Base-by-base conservation (phyloP, 768 basidiomycete species). In the Plicaturopsis crispa region DNA sequence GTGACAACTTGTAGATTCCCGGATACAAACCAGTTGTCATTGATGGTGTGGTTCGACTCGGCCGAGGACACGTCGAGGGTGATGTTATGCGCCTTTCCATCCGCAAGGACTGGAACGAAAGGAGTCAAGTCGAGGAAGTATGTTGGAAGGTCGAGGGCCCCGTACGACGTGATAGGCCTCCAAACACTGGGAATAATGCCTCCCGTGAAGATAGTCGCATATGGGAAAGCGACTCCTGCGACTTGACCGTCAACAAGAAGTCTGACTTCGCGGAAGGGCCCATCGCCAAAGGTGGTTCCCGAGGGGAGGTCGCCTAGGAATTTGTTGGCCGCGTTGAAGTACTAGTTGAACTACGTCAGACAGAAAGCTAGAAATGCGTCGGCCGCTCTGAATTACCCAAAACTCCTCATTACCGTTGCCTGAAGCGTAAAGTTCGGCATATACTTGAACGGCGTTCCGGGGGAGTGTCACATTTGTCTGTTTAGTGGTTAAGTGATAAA, bases 51-150 rank as follows among this genome's bases (percentile, higher is more conserved):
- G 48, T 80, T 66, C 5, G 54, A 48, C 54, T 89, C 80, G 13
- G 78, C 77, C 4, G 85, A 85, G 16, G 67, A 72, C 31, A 89
- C 78, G 49, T 90, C 79, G 31, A 91, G 65, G 37, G 78, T 72
- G 50, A 89, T 70, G 33, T 65, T 78, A 54, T 88, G 88, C 16
- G 77, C 63, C n/a, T 71, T 54, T 3, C 79, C 78, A 40, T 84
- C 83, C 0, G 77, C 68, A 24, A 89, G 66, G 14, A 78, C 49
- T 5, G 83, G 83, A 1, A 81, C 69, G 53, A 88, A 88, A 1
- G 85, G 83, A 6, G 85, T 86, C 37, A 86, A 56, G 55, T 88
- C 86, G 14, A 88, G 46, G 54, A 78, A 78, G 55, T 87, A 88
- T 2, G 79, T 84, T 2, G 86, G 85, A 10, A 84, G 66, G 48